These are phyloP conservation scores for Paradendryphiella salina DNA, from an alignment of 2,329 filamentous ascomycete species.

Conservation along the genomic window DNA sequence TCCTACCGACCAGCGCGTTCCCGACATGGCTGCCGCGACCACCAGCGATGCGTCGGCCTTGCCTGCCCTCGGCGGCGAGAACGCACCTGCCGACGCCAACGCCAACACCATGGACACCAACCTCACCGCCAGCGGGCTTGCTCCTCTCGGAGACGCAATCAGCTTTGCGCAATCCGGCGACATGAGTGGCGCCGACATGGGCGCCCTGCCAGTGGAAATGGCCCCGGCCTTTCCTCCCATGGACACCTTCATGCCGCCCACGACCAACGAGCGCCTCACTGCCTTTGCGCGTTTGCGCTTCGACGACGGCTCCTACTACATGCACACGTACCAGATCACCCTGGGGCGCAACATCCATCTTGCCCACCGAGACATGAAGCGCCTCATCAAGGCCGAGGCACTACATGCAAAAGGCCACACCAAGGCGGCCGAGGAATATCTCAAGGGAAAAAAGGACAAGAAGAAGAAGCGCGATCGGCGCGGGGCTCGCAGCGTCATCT, in stretches of 20 bases:
- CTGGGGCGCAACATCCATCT: constrained; percentile 68
- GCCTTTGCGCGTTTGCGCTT: constrained; percentile 71
- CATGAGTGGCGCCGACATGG: constrained; percentile 15
- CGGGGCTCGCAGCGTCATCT: constrained; percentile 63
- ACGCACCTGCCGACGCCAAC: constrained; percentile 20
- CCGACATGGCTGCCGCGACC: constrained; percentile 38
- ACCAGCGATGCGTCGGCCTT: constrained; percentile 26
- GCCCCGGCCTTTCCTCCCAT: constrained; percentile 14
- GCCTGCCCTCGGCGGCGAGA: constrained; percentile 9
- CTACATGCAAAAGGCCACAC: constrained; percentile 33
- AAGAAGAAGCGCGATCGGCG: constrained; percentile 57
- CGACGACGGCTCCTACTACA: constrained; percentile 74
- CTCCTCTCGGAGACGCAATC: constrained; percentile 30
- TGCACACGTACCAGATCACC: constrained; percentile 73
- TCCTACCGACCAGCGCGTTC: constrained; percentile 23
- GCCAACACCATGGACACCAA: constrained; percentile 3
- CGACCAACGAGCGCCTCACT: constrained; percentile 51
- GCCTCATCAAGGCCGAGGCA: constrained; percentile 43
- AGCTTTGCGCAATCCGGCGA: constrained; percentile 21
- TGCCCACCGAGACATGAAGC: constrained; percentile 57
- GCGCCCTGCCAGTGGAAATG: constrained; percentile 7
- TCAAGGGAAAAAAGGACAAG: constrained; percentile 37
- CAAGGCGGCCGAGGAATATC: constrained; percentile 28
- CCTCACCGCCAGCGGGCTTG: constrained; percentile 16
- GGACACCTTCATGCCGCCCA: constrained; percentile 19